Evolutionary conservation across 495 filamentous ascomycete species (phyloP), one percentile per base, ranked within the genome.

Genomic region (Penicillium longicatenatum): DNA sequence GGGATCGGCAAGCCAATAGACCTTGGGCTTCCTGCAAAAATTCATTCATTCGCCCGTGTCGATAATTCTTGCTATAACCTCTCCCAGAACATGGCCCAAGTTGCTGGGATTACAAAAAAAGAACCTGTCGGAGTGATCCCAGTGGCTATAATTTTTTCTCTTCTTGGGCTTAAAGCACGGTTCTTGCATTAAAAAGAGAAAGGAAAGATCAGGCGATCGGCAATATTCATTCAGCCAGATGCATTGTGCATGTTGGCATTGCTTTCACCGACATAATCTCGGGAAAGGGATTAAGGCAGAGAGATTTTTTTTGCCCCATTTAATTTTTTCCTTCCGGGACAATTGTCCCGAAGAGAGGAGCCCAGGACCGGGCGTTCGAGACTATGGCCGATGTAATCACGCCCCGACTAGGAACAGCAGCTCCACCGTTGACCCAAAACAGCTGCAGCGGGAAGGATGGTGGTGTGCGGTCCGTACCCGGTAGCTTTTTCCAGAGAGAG

Each of bases 191-290:
- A 11, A 35, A 35, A 26, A 26, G 7, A 26, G 7, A 26, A 4
- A 26, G 24, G 7, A 26, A 44, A 20, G 52, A 70, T 67, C 68
- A 69, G 63, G 55, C 69, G 71, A 74, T 73, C 74, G 65, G 60
- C 65, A 64, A 49, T 53, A 61, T 70, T 46, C 55, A 66, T 65
- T 58, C 39, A 69, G 59, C 61, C 43, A 55, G 53, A 33, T 61
- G 64, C 57, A 60, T 58, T 57, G 57, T 61, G 54, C 54, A 63
- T 57, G 59, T 54, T 73, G 60, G 64, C 69, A 48, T 48, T 49
- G 48, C 47, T 41, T 48, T 73, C 71, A 75, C 72, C 70, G 72
- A 76, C 68, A 68, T 35, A 59, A 57, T 14, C 26, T 31, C 16
- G 42, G 54, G 50, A 59, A 43, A 57, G 45, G 37, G 48, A 58